phyloP scores from a whole-genome alignment of 2,329 filamentous ascomycete genomes.

The Onygena corvina region DNA sequence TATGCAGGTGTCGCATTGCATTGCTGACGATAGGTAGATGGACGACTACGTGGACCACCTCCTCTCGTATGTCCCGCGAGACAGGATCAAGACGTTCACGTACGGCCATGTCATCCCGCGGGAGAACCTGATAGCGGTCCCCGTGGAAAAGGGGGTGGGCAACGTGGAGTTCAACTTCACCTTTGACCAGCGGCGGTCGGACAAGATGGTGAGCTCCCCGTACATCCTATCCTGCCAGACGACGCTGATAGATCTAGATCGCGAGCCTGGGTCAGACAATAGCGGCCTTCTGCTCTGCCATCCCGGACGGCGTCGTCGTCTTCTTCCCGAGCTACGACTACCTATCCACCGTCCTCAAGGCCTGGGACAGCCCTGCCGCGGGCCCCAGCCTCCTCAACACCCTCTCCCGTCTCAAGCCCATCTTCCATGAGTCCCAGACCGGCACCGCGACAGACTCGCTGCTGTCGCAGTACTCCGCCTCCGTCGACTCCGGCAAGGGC shows the following conservation, averaged over 20 bases:
- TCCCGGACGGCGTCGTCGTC: constrained; percentile 80
- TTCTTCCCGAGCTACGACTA: constrained; percentile 97
- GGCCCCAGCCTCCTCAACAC: constrained; percentile 22
- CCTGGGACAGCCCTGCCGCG: constrained; percentile 43
- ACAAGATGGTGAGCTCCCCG: constrained; percentile 41
- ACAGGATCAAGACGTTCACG: constrained; percentile 65
- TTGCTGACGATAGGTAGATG: constrained; percentile 40
- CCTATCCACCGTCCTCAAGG: constrained; percentile 57
- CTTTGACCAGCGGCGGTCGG: constrained; percentile 62
- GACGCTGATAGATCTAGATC: constrained; percentile 18
- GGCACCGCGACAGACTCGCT: constrained; percentile 49
- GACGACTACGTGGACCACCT: constrained; percentile 77
- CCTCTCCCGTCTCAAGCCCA: constrained; percentile 25
- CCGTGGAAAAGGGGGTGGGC: constrained; percentile 43
- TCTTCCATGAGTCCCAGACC: constrained; percentile 45
- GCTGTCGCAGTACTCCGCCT: constrained; percentile 58
- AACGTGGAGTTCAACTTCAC: constrained; percentile 68
- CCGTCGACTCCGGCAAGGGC: constrained; percentile 52
- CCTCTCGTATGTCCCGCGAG: constrained; percentile 57
- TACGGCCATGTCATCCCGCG: constrained; percentile 89
- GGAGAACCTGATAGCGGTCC: constrained; percentile 67
- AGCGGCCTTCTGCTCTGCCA: constrained; percentile 55
- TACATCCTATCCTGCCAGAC: not conserved
- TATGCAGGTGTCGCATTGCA: constrained; percentile 12
- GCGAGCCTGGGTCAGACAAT: constrained; percentile 62